phyloP scores from a whole-genome alignment of 2,329 filamentous ascomycete species.

The Ascochyta viciae-villosae region DNA sequence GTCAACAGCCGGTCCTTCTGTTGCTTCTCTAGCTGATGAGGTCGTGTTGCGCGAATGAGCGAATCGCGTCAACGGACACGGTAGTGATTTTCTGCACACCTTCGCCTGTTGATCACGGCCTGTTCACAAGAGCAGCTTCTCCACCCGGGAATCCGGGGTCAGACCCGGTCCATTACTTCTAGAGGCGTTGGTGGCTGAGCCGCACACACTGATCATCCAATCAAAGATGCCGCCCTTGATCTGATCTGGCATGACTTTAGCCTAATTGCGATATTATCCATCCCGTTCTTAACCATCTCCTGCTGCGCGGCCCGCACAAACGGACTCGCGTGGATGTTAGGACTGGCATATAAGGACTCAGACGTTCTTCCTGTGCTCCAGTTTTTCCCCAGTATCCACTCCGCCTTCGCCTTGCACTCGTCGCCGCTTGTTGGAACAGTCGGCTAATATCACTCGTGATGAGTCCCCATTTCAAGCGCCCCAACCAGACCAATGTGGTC shows the following conservation, averaged over 20 bases:
- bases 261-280: conserved; percentile 24
- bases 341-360: conserved; percentile 22
- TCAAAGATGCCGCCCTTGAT: conserved; percentile 14
- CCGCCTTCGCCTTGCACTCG: conserved; percentile 12
- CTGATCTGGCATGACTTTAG: conserved; percentile 22
- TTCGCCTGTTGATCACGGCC: too few species aligned
- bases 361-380: conserved; percentile 17
- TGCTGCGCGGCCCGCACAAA: conserved; percentile 24
- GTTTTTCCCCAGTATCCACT: conserved; percentile 23
- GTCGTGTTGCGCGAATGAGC: too few species aligned
- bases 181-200: conserved; percentile 25
- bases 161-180: conserved; percentile 20
- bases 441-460: conserved; percentile 17
- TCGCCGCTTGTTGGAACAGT: conserved; percentile 15
- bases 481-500: conserved; percentile 19
- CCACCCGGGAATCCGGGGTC: conserved; percentile 17
- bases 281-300: conserved; percentile 20
- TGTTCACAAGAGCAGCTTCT: conserved; percentile 4
- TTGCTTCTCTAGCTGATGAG: too few species aligned
- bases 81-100: too few species aligned
- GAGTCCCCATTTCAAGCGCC: conserved; percentile 22
- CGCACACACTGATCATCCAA: conserved; percentile 13
- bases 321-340: conserved; percentile 12
- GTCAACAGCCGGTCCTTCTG: too few species aligned
- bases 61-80: too few species aligned